These are phyloP conservation scores for Colletotrichum sp. DNA, from an alignment of 2,329 filamentous ascomycete genomes.

Conservation along the genomic window DNA sequence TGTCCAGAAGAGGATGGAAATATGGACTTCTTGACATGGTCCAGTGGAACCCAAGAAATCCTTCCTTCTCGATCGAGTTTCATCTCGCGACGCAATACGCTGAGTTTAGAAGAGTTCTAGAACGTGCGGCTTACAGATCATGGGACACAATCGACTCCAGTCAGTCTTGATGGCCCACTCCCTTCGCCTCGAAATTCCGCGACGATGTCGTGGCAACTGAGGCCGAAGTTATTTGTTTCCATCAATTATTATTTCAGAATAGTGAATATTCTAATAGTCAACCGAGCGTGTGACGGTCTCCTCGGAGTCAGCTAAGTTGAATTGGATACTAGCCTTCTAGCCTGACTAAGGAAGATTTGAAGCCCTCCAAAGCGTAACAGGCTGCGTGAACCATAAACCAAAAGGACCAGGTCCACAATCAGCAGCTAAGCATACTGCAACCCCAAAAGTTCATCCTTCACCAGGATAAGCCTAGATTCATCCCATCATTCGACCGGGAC, in stretches of 20 bases:
- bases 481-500: not conserved
- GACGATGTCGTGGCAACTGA: not conserved
- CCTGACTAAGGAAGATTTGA: not conserved
- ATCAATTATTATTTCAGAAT: not conserved
- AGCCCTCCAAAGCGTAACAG: not conserved
- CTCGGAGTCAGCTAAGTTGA: not conserved
- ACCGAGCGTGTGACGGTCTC: not conserved
- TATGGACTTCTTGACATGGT: not conserved
- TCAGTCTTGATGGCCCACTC: not conserved
- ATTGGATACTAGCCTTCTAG: not conserved
- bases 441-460: not conserved
- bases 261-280: not conserved
- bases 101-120: not conserved
- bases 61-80: not conserved
- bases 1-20: not conserved
- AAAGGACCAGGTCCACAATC: not conserved
- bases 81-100: not conserved
- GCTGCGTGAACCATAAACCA: not conserved
- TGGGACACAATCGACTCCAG: not conserved
- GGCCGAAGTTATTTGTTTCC: not conserved
- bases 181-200: not conserved
- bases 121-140: not conserved
- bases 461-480: not conserved
- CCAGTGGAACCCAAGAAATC: not conserved
- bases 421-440: not conserved